phyloP scores from a whole-genome alignment of 768 basidiomycete species.

The Agrocybe chaxingu region DNA sequence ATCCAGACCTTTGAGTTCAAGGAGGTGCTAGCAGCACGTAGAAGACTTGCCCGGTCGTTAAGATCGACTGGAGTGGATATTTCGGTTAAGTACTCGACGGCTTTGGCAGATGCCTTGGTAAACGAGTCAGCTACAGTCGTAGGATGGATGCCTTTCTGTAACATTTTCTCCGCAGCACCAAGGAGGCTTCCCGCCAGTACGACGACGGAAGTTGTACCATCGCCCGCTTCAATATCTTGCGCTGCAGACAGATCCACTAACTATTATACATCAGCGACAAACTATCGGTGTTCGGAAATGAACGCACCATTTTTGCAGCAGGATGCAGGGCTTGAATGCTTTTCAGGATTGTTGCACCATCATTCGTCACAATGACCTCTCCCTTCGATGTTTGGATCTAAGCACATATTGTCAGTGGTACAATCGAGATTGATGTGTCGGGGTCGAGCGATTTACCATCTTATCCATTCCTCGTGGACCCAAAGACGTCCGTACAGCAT shows the following conservation, averaged over 20 bases:
- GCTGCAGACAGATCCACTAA: constrained; percentile 96
- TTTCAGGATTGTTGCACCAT: constrained; percentile 96
- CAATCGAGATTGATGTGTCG: constrained; percentile 5
- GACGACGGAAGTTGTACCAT: constrained; percentile 97
- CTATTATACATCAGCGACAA: constrained; percentile 37
- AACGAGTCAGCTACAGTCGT: constrained; percentile 97
- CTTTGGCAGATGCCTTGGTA: constrained; percentile 85
- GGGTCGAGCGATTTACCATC: constrained; percentile 61
- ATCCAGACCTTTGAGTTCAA: constrained; percentile 86
- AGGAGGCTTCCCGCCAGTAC: constrained; percentile 92
- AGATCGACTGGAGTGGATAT: constrained; percentile 92
- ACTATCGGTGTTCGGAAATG: not conserved
- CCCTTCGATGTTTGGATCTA: constrained; percentile 96
- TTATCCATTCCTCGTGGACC: constrained; percentile 99
- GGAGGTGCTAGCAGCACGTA: constrained; percentile 92
- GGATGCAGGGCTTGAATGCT: constrained; percentile 96
- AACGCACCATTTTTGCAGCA: constrained; percentile 91
- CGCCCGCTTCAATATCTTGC: constrained; percentile 97
- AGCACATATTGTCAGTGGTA: constrained; percentile 5
- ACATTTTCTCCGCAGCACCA: constrained; percentile 94
- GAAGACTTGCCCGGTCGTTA: constrained; percentile 76
- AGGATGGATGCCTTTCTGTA: constrained; percentile 95
- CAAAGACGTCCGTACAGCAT: constrained; percentile 94
- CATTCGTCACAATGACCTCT: constrained; percentile 97
- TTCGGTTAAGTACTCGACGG: constrained; percentile 91